phyloP scores from a whole-genome alignment of 2,329 filamentous ascomycete genomes.

The Ascochyta fabae region DNA sequence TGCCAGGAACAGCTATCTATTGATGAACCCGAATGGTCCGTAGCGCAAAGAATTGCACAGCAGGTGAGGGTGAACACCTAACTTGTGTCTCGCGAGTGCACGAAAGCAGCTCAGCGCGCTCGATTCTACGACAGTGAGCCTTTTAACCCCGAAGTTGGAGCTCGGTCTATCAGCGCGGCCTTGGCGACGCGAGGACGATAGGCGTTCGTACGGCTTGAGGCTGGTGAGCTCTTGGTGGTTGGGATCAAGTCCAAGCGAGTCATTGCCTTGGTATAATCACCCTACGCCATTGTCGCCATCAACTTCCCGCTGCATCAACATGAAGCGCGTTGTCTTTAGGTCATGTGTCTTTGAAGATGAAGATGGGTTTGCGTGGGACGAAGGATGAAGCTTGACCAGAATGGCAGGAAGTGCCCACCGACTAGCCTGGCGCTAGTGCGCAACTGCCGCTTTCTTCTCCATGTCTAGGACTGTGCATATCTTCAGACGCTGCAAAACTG shows the following conservation, averaged over 20 bases:
- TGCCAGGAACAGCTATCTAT: neutral
- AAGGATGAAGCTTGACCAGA: neutral
- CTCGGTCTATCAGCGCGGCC: conserved; percentile 3
- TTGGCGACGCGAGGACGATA: conserved; percentile 12
- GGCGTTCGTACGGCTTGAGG: conserved; percentile 10
- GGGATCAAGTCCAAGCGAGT: neutral
- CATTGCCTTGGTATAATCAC: neutral
- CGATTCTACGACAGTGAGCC: neutral
- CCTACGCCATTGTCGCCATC: neutral
- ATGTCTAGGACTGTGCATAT: too few species aligned
- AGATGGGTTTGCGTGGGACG: neutral
- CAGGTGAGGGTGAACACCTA: neutral
- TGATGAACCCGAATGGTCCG: neutral
- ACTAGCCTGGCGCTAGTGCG: neutral
- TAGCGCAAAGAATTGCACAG: neutral
- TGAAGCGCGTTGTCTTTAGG: neutral
- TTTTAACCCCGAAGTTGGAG: conserved; percentile 5
- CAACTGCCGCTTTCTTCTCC: neutral
- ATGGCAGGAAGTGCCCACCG: neutral
- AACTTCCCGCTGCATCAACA: too few species aligned
- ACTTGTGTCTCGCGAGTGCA: neutral
- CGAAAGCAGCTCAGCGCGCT: neutral
- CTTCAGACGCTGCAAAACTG: neutral
- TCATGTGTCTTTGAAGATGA: neutral
- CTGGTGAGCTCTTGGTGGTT: neutral